Base-by-base conservation (phyloP, 2,329 filamentous ascomycete species). In the Fusarium napiforme region DNA sequence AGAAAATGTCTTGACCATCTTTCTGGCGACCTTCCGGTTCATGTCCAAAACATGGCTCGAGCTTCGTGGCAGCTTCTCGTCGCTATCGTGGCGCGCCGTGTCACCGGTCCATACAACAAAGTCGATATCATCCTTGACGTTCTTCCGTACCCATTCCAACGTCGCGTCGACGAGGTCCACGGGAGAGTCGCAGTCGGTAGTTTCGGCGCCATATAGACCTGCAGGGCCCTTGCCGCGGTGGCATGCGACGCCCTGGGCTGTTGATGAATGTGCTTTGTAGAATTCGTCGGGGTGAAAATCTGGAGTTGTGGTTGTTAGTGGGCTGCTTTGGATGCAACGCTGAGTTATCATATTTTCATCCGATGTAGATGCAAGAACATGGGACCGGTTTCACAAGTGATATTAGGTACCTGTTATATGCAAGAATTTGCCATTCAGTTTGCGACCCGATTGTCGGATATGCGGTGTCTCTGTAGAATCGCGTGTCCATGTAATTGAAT, bases 81-180 rank as follows among this genome's bases (percentile, higher is more conserved):
- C 95, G 81, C 92, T 96, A 82, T 97, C 95, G 82, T 98, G 95
- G 73, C 95, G 90, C 26, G 93, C 94, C 37, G 93, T 96, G 82
- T 98, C 95, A 73, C 95, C 95, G 4, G 95, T 97, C 95, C 95
- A 97, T 55, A 97, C 85, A 56, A 97, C 91, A 80, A 98, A 98
- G 81, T 98, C 95, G 72, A 98, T 88, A 7, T 91, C 83, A 79
- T 95, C 92, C 79, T 89, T 92, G 65, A 97, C 79, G 77, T 97
- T 92, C 47, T 91, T 88, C 49, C 90, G 86, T 58, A 99, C 92
- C 96, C 96, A 99, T 78, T 91, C 88, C 79, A 98, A 94, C 0
- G 96, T 98, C 77, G 93, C 93, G 81, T 98, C 93, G 69, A 97
- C 86, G 23, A 99, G 90, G 1, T 92, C 85, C 67, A 91, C 83